Conservation (phyloP, 2,329 filamentous ascomycete genomes). For the Domatiomyces globalis region DNA sequence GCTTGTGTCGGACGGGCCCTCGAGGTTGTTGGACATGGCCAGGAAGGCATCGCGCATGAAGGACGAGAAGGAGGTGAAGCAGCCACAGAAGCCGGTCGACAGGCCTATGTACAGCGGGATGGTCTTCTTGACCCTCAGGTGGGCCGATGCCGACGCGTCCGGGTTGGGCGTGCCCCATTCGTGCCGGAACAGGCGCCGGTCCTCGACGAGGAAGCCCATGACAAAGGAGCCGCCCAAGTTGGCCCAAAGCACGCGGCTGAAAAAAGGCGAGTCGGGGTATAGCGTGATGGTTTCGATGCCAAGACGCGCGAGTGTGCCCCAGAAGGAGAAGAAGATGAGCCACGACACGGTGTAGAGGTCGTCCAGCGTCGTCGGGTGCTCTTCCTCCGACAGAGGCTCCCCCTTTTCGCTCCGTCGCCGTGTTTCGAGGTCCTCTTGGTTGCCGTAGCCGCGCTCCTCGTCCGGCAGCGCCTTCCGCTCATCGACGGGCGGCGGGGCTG, state of each 20-base stretch:
- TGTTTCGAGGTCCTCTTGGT: slow-evolving; percentile 71
- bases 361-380: neutral
- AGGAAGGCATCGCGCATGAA: slow-evolving; percentile 67
- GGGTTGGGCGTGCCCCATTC: slow-evolving; percentile 3
- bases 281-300: slow-evolving; percentile 61
- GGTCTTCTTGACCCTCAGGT: slow-evolving; percentile 49
- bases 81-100: slow-evolving; percentile 69
- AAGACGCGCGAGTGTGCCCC: slow-evolving; percentile 64
- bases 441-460: slow-evolving; percentile 66
- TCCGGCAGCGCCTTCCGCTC: neutral
- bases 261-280: slow-evolving; percentile 60
- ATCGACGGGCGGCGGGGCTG: neutral
- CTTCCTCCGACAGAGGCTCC: slow-evolving; percentile 14
- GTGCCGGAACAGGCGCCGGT: slow-evolving; percentile 53
- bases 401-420: slow-evolving; percentile 46
- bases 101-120: slow-evolving; percentile 72
- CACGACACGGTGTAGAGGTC: slow-evolving; percentile 47
- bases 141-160: slow-evolving; percentile 10
- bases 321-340: slow-evolving; percentile 65
- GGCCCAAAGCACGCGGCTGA: slow-evolving; percentile 63
- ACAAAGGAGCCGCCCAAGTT: slow-evolving; percentile 65
- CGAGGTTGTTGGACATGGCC: slow-evolving; percentile 55
- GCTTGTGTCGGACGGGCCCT: slow-evolving; percentile 1
- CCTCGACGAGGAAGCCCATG: slow-evolving; percentile 68
- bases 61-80: slow-evolving; percentile 71